Evolutionary conservation across 2,329 filamentous ascomycete genomes (phyloP).

Genomic region (Aspergillus ibericus): DNA sequence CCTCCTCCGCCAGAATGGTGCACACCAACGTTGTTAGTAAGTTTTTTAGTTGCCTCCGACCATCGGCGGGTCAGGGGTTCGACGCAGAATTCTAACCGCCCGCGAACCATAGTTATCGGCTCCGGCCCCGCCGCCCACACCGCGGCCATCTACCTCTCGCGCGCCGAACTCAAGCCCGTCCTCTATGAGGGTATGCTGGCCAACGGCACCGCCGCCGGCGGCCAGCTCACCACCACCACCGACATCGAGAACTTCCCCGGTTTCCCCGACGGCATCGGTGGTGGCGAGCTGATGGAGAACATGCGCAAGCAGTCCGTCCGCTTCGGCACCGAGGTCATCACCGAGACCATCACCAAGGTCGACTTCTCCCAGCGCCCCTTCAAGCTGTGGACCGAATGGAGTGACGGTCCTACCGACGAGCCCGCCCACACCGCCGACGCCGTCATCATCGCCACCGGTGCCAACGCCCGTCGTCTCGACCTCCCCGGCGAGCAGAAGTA

Average conservation of each 20-base stretch:
- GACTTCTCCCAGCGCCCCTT: constrained; percentile 84
- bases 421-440: constrained; percentile 82
- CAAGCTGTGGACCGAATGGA: constrained; percentile 90
- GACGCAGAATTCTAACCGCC: constrained; percentile 8
- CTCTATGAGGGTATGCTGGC: constrained; percentile 98
- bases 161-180: constrained; percentile 91
- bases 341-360: constrained; percentile 86
- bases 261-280: constrained; percentile 86
- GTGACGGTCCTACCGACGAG: constrained; percentile 67
- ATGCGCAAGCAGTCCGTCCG: constrained; percentile 90
- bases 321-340: constrained; percentile 90
- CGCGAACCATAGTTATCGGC: constrained; percentile 65
- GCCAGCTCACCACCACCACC: constrained; percentile 96
- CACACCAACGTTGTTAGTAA: constrained; percentile 89
- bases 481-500: constrained; percentile 88
- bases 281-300: constrained; percentile 85
- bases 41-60: constrained; percentile 43
- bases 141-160: constrained; percentile 91
- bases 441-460: constrained; percentile 92
- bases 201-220: constrained; percentile 92
- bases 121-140: constrained; percentile 98
- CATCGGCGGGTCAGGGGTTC: background rate
- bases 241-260: constrained; percentile 98
- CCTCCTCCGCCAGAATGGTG: constrained; percentile 61
- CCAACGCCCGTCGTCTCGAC: constrained; percentile 80